Conservation (phyloP, 2,329 filamentous ascomycete species). For the Epichloe gansuensis region DNA sequence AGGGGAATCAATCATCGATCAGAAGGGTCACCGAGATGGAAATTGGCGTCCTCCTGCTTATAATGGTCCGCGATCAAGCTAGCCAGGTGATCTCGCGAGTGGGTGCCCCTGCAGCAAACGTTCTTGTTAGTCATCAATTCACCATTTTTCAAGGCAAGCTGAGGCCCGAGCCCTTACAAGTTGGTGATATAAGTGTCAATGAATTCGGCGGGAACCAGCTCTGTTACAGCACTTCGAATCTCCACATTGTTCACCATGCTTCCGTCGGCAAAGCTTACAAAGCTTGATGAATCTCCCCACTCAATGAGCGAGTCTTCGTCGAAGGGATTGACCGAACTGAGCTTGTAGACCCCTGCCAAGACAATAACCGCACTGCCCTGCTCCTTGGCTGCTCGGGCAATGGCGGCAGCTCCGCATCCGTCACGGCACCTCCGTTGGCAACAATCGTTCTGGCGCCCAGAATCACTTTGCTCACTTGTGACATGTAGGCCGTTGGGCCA, state of each 20-base stretch:
- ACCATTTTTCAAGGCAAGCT: background rate
- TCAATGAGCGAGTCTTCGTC: slow-evolving; percentile 74
- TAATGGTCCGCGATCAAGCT: slow-evolving; percentile 66
- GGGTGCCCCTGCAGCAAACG: slow-evolving; percentile 39
- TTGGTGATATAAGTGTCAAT: slow-evolving; percentile 82
- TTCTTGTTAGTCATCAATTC: background rate
- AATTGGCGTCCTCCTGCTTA: slow-evolving; percentile 57
- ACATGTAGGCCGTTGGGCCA: slow-evolving; percentile 87
- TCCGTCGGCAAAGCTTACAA: slow-evolving; percentile 68
- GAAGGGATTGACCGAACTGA: slow-evolving; percentile 81
- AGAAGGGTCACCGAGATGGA: slow-evolving; percentile 33
- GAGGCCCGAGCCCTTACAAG: slow-evolving; percentile 27
- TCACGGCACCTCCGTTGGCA: slow-evolving; percentile 76
- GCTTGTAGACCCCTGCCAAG: slow-evolving; percentile 83
- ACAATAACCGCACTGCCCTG: slow-evolving; percentile 79
- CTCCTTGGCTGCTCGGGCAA: slow-evolving; percentile 74
- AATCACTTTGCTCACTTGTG: slow-evolving; percentile 88
- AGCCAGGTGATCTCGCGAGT: slow-evolving; percentile 61
- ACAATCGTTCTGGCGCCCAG: slow-evolving; percentile 78
- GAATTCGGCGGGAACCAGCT: slow-evolving; percentile 67
- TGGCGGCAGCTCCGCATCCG: slow-evolving; percentile 67
- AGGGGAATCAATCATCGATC: slow-evolving; percentile 11
- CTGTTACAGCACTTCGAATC: slow-evolving; percentile 67
- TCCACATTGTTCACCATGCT: slow-evolving; percentile 66
- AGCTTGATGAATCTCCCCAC: slow-evolving; percentile 68